Evolutionary conservation across 805 yeast genomes (phyloP), one percentile per base, ranked within the genome.

Genomic region (Limtongia smithiae): DNA sequence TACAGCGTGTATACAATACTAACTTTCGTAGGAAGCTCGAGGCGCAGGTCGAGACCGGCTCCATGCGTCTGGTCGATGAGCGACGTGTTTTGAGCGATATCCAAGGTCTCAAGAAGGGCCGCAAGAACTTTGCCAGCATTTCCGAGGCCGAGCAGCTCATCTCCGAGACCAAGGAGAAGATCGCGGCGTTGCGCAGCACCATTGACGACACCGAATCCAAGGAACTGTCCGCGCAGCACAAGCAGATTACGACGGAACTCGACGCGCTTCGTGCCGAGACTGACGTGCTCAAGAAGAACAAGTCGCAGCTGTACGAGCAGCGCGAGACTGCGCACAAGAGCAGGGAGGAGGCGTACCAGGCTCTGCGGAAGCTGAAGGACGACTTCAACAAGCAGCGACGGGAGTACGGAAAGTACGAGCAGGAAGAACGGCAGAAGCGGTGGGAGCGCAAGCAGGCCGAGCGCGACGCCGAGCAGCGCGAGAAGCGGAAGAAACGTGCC

Each of bases 41-140:
- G 66, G 77, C 75, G 37, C 73, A 77, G 59, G 82, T 93, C 54
- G 86, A 85, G 48, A 70, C 84, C 43, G 97, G 97, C 56, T 70
- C 76, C 39, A 75, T 93, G 66, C 79, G 86, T 61, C 80, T 93
- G 64, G 97, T 89, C 46, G 96, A 91, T 57, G 99, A 93, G 77
- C 83, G 87, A 73, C 77, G 81, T 65, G 70, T 76, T 58, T 80
- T 93, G 59, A 85, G 85, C 71, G 97, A 91, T 71, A 85, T 88
- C 76, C 77, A 88, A 44, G 69, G 82, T 39, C 78, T 93, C 68
- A 82, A 91, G 70, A 88, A 86, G 71, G 71, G 85, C 65, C 80
- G 82, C 64, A 84, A 83, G 68, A 90, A 83, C 67, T 85, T 87
- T 65, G 79, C 80, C 42, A 74, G 78, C 41, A 74, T 90, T 60